Conservation (phyloP, 2,329 filamentous ascomycete genomes). For the Fusarium hostae region DNA sequence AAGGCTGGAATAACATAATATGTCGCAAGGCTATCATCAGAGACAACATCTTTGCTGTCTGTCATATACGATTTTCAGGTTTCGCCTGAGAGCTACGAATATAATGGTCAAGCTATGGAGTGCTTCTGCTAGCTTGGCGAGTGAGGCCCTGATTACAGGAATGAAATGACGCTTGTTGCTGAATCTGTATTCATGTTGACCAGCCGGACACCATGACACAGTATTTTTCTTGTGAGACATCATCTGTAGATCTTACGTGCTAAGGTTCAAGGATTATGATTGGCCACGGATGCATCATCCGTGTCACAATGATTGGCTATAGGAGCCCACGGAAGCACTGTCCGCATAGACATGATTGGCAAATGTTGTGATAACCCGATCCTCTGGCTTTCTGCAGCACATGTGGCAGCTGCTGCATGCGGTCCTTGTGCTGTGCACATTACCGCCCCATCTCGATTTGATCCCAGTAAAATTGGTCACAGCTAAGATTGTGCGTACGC, state of each 20-base stretch:
- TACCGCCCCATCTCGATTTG: background rate
- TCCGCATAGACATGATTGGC: background rate
- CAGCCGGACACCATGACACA: background rate
- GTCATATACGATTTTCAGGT: too few relatives aligned
- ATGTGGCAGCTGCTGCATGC: background rate
- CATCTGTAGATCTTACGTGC: background rate
- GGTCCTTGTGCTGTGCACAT: background rate
- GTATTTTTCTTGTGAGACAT: background rate
- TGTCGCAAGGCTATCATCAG: background rate
- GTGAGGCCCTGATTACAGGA: background rate
- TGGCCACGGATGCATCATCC: fast-evolving
- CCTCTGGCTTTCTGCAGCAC: background rate
- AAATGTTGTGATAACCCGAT: background rate
- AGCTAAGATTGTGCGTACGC: fast-evolving
- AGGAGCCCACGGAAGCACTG: fast-evolving
- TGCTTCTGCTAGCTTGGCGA: background rate
- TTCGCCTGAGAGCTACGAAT: fast-evolving
- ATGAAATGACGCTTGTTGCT: background rate
- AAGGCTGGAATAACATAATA: fast-evolving
- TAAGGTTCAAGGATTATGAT: background rate
- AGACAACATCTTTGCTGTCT: background rate
- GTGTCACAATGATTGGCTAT: background rate
- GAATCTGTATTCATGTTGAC: background rate
- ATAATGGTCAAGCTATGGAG: background rate
- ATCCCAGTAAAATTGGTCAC: background rate